Base-by-base conservation (phyloP, 2,329 filamentous ascomycete species). In the Herpotrichia juniperi region DNA sequence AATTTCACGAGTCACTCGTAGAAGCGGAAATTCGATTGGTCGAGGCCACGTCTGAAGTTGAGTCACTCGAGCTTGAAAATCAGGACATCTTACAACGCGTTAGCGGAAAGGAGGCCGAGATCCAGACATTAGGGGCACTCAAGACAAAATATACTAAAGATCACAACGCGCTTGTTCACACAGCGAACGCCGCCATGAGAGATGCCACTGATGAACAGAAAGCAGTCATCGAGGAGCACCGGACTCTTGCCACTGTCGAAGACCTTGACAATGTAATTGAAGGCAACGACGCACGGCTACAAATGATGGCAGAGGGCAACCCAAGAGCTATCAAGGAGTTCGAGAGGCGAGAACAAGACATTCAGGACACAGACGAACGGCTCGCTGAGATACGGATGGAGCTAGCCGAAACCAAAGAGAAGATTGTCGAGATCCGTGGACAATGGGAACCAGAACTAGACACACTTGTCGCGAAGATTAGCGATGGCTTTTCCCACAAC, bases 401-500 rank as follows among this genome's bases (percentile, higher is more conserved):
- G 47, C 77, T 94, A 9, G 80, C 80, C 2, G 74, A 79, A 2
- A 74, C 88, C 14, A 78, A 79, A 14, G 67, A 70, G 11, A 79
- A 83, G 42, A 93, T 96, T 55, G 73, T 78, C 0, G 80, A 85
- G 31, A 76, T 96, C 49, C 87, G 88, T 62, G 78, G 78, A 14
- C 79, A 83, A 57, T 99, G 92, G 90, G 94, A 97, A 73, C 92
- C 92, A 1, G 78, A 83, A 62, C 81, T 99, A 2, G 93, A 97
- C 61, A 80, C 79, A 19, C 81, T 99, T 2, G 83, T 97, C 34
- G 78, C 78, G 17, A 86, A 87, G 67, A 97, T 99, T 75, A 96
- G 91, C 69, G 86, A 91, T 43, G 93, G 93, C 0, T 99, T 99
- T 73, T 86, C 89, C 5, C 88, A 93, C 72, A 97, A 96, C 66